phyloP scores from a whole-genome alignment of 2,329 filamentous ascomycete genomes.

The Clonostachys solani region DNA sequence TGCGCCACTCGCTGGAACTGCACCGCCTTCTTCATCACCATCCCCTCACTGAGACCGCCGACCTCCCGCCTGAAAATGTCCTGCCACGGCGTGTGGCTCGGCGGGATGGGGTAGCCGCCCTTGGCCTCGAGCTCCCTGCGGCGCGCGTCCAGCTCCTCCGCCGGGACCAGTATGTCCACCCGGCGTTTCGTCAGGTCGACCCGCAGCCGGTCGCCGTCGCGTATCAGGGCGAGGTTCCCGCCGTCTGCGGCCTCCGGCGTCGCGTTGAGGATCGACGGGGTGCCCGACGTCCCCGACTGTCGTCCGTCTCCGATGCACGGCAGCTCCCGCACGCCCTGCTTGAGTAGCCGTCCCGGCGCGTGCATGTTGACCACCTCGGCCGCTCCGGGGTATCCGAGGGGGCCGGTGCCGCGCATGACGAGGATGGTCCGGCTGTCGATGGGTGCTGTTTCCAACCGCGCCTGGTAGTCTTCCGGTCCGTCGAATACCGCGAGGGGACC shows the following conservation, averaged over 20 bases:
- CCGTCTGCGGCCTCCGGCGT: slow-evolving; percentile 50
- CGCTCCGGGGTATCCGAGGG: slow-evolving; percentile 43
- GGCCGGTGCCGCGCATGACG: slow-evolving; percentile 29
- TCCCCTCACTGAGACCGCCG: slow-evolving; percentile 36
- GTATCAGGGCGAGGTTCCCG: slow-evolving; percentile 45
- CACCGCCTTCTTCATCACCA: slow-evolving; percentile 38
- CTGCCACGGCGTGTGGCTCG: slow-evolving; percentile 45
- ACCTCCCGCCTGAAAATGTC: slow-evolving; percentile 42
- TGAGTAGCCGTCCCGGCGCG: slow-evolving; percentile 35
- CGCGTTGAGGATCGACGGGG: slow-evolving; percentile 51
- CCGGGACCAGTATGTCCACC: slow-evolving; percentile 39
- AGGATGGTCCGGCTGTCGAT: slow-evolving; percentile 2
- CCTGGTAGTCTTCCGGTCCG: slow-evolving; percentile 42
- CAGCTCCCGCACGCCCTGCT: slow-evolving; percentile 37
- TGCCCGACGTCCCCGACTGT: slow-evolving; percentile 50
- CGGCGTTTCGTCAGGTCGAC: slow-evolving; percentile 43
- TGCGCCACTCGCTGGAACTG: slow-evolving; percentile 42
- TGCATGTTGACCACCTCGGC: slow-evolving; percentile 50
- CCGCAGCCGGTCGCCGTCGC: slow-evolving; percentile 42
- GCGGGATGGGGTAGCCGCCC: slow-evolving; percentile 29
- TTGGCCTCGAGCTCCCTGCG: slow-evolving; percentile 25
- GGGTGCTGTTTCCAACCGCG: slow-evolving; percentile 27
- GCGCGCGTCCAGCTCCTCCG: slow-evolving; percentile 32
- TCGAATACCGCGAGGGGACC: slow-evolving; percentile 42
- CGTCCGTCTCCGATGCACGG: slow-evolving; percentile 50